phyloP scores from a whole-genome alignment of 306 rosid species.

The Carpinus fangiana region DNA sequence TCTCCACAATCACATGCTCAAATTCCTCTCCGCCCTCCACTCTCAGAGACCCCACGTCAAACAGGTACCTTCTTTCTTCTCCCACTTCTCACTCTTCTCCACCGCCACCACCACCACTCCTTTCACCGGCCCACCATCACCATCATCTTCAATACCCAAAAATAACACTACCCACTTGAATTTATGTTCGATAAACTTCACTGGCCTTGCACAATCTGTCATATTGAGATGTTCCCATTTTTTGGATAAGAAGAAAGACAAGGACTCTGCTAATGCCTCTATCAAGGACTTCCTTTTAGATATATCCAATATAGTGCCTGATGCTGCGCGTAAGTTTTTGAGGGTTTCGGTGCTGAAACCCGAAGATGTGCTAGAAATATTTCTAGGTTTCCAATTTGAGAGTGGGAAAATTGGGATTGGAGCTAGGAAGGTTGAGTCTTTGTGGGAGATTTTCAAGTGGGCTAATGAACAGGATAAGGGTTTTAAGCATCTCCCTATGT shows the following conservation, averaged over 20 bases:
- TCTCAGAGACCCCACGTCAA: constrained; percentile 23
- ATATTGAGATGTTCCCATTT: constrained; percentile 36
- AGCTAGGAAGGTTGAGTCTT: constrained; percentile 56
- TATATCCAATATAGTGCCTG: constrained; percentile 59
- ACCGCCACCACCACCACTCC: constrained; percentile 24
- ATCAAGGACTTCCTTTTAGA: constrained; percentile 53
- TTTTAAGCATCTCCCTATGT: constrained; percentile 46
- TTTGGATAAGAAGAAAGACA: constrained; percentile 25
- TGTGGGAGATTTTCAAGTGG: constrained; percentile 68
- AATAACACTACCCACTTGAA: constrained; percentile 24
- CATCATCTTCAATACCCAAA: constrained; percentile 4
- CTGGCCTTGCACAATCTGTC: constrained; percentile 53
- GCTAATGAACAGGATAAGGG: constrained; percentile 30
- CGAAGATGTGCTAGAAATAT: constrained; percentile 50
- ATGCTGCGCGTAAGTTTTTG: constrained; percentile 59
- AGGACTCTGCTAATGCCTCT: constrained; percentile 39
- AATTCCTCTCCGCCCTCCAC: constrained; percentile 27
- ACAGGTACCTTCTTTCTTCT: constrained; percentile 34
- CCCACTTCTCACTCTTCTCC: constrained; percentile 26
- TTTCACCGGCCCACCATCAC: constrained; percentile 6
- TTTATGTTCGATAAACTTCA: constrained; percentile 31
- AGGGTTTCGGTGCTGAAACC: constrained; percentile 50
- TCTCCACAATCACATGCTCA: constrained; percentile 47
- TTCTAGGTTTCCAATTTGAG: constrained; percentile 53
- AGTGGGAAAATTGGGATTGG: constrained; percentile 32